These are phyloP conservation scores for Aspergillus fumigatus DNA, from an alignment of 2,329 filamentous ascomycete species.

Conservation along the genomic window DNA sequence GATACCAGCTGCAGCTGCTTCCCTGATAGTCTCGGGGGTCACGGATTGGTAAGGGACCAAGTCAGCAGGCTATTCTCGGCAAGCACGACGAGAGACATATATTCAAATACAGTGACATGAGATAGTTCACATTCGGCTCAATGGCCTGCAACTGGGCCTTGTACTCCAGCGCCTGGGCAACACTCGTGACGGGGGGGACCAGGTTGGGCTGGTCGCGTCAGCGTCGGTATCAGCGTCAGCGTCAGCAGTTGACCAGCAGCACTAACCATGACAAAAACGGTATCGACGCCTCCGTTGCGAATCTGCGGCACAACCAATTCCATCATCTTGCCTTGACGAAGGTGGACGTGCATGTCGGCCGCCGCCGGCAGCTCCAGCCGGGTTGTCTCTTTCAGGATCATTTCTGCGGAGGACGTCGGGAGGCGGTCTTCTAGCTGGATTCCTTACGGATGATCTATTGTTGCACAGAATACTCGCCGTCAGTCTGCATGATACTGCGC, in stretches of 20 bases:
- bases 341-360: slow-evolving; percentile 67
- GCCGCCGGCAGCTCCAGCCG: slow-evolving; percentile 52
- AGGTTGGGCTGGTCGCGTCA: slow-evolving; percentile 54
- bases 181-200: slow-evolving; percentile 58
- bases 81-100: not conserved
- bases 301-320: slow-evolving; percentile 52
- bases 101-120: slow-evolving; percentile 64
- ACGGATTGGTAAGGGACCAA: slow-evolving; percentile 54
- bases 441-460: not conserved
- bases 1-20: slow-evolving; percentile 69
- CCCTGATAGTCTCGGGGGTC: slow-evolving; percentile 64
- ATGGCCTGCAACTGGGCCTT: slow-evolving; percentile 56
- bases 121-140: slow-evolving; percentile 60
- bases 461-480: not conserved
- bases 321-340: slow-evolving; percentile 64
- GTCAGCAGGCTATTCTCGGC: not conserved
- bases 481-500: not conserved
- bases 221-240: too few species aligned
- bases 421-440: not conserved
- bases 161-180: slow-evolving; percentile 62
- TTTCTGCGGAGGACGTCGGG: not conserved
- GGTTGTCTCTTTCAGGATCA: not conserved
- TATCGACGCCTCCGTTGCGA: slow-evolving; percentile 61
- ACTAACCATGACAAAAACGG: slow-evolving; percentile 52
- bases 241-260: slow-evolving; percentile 3